Base-by-base conservation (phyloP, 257 asterid species). In the Leonotis leonurus region DNA sequence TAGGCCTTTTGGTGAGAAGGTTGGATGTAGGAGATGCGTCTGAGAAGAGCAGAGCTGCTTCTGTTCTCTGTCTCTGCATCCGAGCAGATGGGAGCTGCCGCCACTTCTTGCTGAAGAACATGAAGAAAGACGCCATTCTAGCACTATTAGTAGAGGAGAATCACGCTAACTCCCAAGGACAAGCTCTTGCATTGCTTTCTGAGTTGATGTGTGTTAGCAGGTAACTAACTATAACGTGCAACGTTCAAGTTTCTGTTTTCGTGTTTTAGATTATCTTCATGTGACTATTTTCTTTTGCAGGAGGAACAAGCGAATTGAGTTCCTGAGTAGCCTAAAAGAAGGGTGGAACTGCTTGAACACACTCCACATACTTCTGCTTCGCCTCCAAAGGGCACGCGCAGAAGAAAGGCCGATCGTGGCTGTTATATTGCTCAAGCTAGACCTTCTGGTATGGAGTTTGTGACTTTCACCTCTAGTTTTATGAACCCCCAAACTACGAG, bases 31-130 rank as follows among this genome's bases (percentile, higher is more conserved):
- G 92, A 39, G 82, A 83, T 46, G 57, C 40, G 3, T 20, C 8
- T 20, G 97, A 90, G 79, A 85, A 77, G 76, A 69, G 73, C 22
- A 83, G 68, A 70, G 90, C 79, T 27, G 78, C 74, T 30, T 62
- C 73, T 20, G 60, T 85, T 13, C 80, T 90, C 67, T 64, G 56
- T 55, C 66, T 27, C 60, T 87, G 97, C 67, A 45, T 90, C 37
- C 79, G 53, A 46, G 85, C 95, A 1, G 96, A 90, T 48, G 85
- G 95, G 56, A 81, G 84, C 60, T 87, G 90, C 44, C 71, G 95
- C 9, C 82, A 85, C 30, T 90, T 76, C 73, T 64, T 90, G 45
- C 81, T 81, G 27, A 80, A 81, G 60, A 77, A 83, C 67, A 39
- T 87, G 68, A 81, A 78, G 33, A 83, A 73, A 72, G 77, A 73